These are phyloP conservation scores for Maudiozyma pseudohumilis DNA, from an alignment of 805 yeast genomes.

Conservation along the genomic window DNA sequence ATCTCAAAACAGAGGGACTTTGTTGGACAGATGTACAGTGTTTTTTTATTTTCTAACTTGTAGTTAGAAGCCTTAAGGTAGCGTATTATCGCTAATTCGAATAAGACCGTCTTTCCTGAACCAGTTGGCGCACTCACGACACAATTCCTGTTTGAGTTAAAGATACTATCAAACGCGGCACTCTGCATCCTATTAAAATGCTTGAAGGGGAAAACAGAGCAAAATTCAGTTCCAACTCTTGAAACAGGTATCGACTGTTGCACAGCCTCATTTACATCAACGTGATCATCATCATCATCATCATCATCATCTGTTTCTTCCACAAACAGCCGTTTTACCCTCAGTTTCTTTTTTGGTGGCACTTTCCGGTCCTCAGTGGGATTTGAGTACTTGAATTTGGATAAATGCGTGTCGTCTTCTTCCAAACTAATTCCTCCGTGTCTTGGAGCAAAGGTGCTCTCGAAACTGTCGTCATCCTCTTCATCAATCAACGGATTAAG, in stretches of 20 bases:
- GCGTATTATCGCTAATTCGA: conserved; percentile 41
- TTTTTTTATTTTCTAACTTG: conserved; percentile 15
- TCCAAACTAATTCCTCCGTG: too few relatives aligned
- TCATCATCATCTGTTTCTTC: neutral
- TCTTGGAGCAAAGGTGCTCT: too few relatives aligned
- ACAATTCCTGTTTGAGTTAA: conserved; percentile 31
- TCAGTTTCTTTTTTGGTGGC: neutral
- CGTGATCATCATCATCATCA: too few relatives aligned
- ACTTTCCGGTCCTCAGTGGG: too few relatives aligned
- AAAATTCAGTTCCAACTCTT: conserved; percentile 32
- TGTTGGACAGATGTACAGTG: conserved; percentile 50
- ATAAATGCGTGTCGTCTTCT: conserved; percentile 13
- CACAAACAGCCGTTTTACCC: neutral
- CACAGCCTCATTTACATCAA: too few relatives aligned
- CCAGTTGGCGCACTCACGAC: conserved; percentile 50
- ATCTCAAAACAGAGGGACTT: conserved; percentile 48
- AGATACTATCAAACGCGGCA: conserved; percentile 32
- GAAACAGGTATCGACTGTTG: conserved; percentile 1
- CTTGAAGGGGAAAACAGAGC: conserved; percentile 14
- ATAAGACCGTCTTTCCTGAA: conserved; percentile 48
- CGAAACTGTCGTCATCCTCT: too few relatives aligned
- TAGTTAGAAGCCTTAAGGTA: conserved; percentile 17
- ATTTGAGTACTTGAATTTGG: too few relatives aligned
- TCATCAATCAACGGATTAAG: conserved; percentile 22
- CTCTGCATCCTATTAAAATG: conserved; percentile 43